phyloP scores from a whole-genome alignment of 306 rosid species.

The Cyamopsis tetragonoloba region DNA sequence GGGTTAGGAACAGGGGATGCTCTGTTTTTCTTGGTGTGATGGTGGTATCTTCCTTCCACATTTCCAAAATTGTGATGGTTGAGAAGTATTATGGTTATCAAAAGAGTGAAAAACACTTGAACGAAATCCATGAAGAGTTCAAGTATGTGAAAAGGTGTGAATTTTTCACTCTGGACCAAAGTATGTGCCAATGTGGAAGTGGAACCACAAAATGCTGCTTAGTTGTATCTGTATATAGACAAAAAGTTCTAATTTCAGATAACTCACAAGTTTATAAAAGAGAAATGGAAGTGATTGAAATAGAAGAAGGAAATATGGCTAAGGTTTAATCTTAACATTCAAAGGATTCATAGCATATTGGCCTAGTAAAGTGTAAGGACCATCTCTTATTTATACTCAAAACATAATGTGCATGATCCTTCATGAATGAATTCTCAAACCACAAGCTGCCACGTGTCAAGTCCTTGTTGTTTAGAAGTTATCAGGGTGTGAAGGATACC shows the following conservation, averaged over 20 bases:
- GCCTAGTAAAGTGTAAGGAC: conserved; percentile 26
- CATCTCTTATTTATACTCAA: conserved; percentile 39
- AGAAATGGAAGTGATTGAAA: conserved; percentile 14
- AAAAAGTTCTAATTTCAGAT: conserved; percentile 22
- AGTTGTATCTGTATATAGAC: conserved; percentile 28
- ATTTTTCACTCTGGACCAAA: neutral
- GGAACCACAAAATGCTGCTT: conserved; percentile 26
- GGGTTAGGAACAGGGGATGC: conserved; percentile 20
- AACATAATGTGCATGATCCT: neutral
- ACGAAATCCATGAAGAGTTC: conserved; percentile 39
- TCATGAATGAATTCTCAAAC: neutral
- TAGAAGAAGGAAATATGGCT: conserved; percentile 9
- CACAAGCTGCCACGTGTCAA: conserved; percentile 38
- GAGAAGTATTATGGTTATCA: conserved; percentile 25
- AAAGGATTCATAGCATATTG: conserved; percentile 19
- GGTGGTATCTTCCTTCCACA: conserved; percentile 74
- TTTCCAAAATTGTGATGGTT: conserved; percentile 33
- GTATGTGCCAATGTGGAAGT: conserved; percentile 21
- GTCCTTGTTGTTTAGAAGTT: conserved; percentile 27
- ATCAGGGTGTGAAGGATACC: conserved; percentile 3
- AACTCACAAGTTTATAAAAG: neutral
- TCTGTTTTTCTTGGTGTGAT: conserved; percentile 48
- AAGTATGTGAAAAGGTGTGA: neutral
- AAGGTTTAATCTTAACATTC: neutral
- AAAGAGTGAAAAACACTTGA: conserved; percentile 31